phyloP scores from a whole-genome alignment of 2,329 filamentous ascomycete species.

The Aspergillus flavus region DNA sequence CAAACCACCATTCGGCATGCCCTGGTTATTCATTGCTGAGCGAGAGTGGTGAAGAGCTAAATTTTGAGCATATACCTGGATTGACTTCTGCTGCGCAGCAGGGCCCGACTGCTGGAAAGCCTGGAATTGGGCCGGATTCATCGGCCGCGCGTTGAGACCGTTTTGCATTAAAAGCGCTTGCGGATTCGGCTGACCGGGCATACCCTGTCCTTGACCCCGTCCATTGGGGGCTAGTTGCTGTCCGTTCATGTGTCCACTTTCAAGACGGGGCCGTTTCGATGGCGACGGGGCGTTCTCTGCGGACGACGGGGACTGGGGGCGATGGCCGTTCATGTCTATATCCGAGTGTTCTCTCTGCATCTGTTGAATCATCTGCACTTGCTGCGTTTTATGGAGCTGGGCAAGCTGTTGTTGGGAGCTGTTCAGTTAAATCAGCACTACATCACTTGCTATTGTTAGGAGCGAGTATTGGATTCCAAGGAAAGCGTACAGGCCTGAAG shows the following conservation, averaged over 20 bases:
- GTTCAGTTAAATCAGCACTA: constrained; percentile 26
- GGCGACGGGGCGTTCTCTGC: constrained; percentile 90
- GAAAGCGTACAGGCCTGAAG: constrained; percentile 41
- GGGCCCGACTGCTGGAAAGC: constrained; percentile 58
- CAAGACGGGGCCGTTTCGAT: constrained; percentile 83
- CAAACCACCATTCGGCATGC: constrained; percentile 70
- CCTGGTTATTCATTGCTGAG: constrained; percentile 77
- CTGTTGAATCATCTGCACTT: constrained; percentile 67
- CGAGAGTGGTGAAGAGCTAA: constrained; percentile 77
- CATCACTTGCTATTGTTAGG: neutral
- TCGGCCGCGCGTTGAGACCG: constrained; percentile 73
- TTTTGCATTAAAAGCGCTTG: constrained; percentile 58
- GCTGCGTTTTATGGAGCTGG: constrained; percentile 64
- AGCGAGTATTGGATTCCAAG: constrained; percentile 1
- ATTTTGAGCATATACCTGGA: constrained; percentile 84
- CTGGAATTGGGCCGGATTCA: constrained; percentile 77
- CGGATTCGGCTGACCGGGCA: constrained; percentile 67
- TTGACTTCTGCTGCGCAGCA: constrained; percentile 75
- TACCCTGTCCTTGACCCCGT: constrained; percentile 67
- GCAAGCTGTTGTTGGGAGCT: constrained; percentile 69
- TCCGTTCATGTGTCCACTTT: constrained; percentile 72
- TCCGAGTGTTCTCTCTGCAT: constrained; percentile 88
- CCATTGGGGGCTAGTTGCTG: constrained; percentile 78
- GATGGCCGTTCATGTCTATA: constrained; percentile 80
- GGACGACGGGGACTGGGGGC: constrained; percentile 78